A percentile compares a stretch with the other conserved stretches of the same genome.
Conservation (phyloP, 805 yeast species). For the Candida tibetensis region DNA sequence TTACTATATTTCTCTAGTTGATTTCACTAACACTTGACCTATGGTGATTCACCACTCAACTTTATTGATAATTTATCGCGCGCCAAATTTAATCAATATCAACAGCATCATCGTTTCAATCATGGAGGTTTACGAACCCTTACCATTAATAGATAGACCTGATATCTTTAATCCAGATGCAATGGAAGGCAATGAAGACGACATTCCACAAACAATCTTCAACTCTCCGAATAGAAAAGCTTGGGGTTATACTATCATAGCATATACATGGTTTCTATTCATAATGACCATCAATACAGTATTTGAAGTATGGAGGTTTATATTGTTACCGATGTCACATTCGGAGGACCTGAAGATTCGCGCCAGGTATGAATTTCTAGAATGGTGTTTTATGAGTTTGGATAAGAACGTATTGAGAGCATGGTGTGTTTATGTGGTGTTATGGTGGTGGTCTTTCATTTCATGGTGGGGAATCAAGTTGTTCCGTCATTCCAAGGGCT, state of each 20-base stretch:
- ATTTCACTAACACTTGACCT: neutral
- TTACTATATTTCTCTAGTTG: too few relatives aligned
- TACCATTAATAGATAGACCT: constrained; percentile 20
- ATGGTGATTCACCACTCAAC: neutral
- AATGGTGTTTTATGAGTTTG: constrained; percentile 15
- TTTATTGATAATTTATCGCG: neutral
- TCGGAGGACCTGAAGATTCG: neutral
- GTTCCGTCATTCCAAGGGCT: constrained; percentile 75
- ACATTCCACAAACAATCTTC: constrained; percentile 8
- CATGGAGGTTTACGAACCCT: constrained; percentile 13
- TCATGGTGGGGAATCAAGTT: constrained; percentile 82
- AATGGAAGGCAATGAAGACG: constrained; percentile 7
- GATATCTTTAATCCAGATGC: constrained; percentile 6
- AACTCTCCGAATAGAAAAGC: constrained; percentile 7
- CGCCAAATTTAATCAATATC: neutral
- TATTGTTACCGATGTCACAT: constrained; percentile 29
- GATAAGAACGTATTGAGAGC: constrained; percentile 32
- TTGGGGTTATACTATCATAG: constrained; percentile 30
- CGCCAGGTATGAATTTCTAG: constrained; percentile 13
- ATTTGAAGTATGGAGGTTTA: constrained; percentile 34
- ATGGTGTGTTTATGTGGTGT: constrained; percentile 41
- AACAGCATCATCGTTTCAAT: neutral
- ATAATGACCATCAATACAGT: constrained; percentile 32
- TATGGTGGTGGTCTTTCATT: constrained; percentile 64
- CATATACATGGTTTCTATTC: constrained; percentile 32